phyloP scores from a whole-genome alignment of 176 grass and related monocot species.

The maize (Zea mays) region Zm-B73-REFERENCE-NAM-5.0 NC_050096.1:284776001-284776500 shows the following conservation, averaged over 20 bases:
- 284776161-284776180: slow-evolving; percentile 35
- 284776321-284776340: slow-evolving; percentile 72
- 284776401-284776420: slow-evolving; percentile 30
- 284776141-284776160: background rate
- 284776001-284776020: slow-evolving; percentile 38
- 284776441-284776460: slow-evolving; percentile 38
- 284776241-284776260: slow-evolving; percentile 49
- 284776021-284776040: slow-evolving; percentile 73
- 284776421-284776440: slow-evolving; percentile 51
- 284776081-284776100: slow-evolving; percentile 47
- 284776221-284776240: slow-evolving; percentile 58
- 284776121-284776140: slow-evolving; percentile 53
- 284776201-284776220: slow-evolving; percentile 45
- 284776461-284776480: slow-evolving; percentile 31
- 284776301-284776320: slow-evolving; percentile 50
- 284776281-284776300: slow-evolving; percentile 53
- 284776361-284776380: slow-evolving; percentile 58
- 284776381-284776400: slow-evolving; percentile 29
- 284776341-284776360: slow-evolving; percentile 57
- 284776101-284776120: slow-evolving; percentile 57
- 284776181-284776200: background rate
- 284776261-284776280: slow-evolving; percentile 61
- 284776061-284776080: slow-evolving; percentile 49
- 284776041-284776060: slow-evolving; percentile 51
- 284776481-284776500: slow-evolving; percentile 17